Conservation (phyloP, 2,329 filamentous ascomycete genomes). For the Zasmidium citrigriseum region DNA sequence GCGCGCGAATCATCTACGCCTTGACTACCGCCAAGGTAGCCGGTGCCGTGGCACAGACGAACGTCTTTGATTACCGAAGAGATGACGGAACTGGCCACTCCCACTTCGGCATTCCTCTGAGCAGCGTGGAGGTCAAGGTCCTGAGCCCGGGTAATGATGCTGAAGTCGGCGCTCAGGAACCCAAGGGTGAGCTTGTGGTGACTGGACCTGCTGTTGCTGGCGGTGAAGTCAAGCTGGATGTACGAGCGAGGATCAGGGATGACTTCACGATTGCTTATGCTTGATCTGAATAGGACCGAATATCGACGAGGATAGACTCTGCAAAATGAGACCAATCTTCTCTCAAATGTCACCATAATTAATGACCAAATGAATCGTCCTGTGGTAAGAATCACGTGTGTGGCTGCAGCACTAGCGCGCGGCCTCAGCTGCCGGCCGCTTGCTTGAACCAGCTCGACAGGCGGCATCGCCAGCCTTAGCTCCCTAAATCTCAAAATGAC, state of each 20-base stretch:
- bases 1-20: constrained; percentile 80
- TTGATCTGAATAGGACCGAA: too few relatives aligned
- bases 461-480: too few relatives aligned
- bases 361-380: too few relatives aligned
- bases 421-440: too few relatives aligned
- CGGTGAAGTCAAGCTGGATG: constrained; percentile 63
- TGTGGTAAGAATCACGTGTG: too few relatives aligned
- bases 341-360: too few relatives aligned
- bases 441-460: too few relatives aligned
- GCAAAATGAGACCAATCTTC: too few relatives aligned
- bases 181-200: constrained; percentile 59
- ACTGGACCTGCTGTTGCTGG: constrained; percentile 73
- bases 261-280: constrained; percentile 67
- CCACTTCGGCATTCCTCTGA: constrained; percentile 83
- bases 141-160: constrained; percentile 37
- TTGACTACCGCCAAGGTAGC: constrained; percentile 81
- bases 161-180: constrained; percentile 63
- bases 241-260: constrained; percentile 64
- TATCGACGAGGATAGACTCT: too few relatives aligned
- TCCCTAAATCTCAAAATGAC: too few relatives aligned
- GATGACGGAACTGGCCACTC: constrained; percentile 44
- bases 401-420: too few relatives aligned
- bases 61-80: constrained; percentile 81
- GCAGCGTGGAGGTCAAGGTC: constrained; percentile 71
- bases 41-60: constrained; percentile 83